Evolutionary conservation across 345 rosid species (phyloP), one percentile per base, ranked within the genome.

Genomic region (Cardamine chenopodiifolia): DNA sequence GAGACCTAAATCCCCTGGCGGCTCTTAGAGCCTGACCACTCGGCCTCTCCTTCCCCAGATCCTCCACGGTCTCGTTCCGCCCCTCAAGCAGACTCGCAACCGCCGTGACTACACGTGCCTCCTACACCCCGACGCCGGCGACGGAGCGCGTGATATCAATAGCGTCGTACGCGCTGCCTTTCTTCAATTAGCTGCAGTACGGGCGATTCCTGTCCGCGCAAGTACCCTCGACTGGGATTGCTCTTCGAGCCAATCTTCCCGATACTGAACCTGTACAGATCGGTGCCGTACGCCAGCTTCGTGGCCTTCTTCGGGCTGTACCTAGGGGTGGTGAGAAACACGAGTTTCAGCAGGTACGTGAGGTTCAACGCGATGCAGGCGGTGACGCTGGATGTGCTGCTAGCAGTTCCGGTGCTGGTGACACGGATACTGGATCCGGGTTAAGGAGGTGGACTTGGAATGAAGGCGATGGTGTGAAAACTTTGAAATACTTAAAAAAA

Each of bases 281-380:
- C 98, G n/a, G 57, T 91, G 14, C 97, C 97, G 0, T 88, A 85
- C 78, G 91, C 93, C 50, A 87, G 89, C 82, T 88, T 91, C 81
- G 91, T 91, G 6, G 97, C 95, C 19, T 94, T 94, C 85, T 91
- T 94, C 58, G 97, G 86, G 9, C 81, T 94, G 12, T 94, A 91
- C 58, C 69, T 90, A n/a, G 96, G 93, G 0, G 84, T 94, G 6
- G 98, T 90, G 19, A 81, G 96, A 70, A 94, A 94, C 80, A 87
- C 89, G 7, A 81, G 81, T 31, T 83, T 94, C 75, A 85, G 83
- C 63, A 87, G 70, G 48, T 91, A 88, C 75, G 92, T 85, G 18
- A 70, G 96, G 77, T 94, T 89, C 81, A 91, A 90, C 66, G 80
- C 97, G 5, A 94, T 94, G 98, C 98, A 94, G 74, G 97, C 97